Conservation (phyloP, 768 basidiomycete species). For the Lenzites betulinus region DNA sequence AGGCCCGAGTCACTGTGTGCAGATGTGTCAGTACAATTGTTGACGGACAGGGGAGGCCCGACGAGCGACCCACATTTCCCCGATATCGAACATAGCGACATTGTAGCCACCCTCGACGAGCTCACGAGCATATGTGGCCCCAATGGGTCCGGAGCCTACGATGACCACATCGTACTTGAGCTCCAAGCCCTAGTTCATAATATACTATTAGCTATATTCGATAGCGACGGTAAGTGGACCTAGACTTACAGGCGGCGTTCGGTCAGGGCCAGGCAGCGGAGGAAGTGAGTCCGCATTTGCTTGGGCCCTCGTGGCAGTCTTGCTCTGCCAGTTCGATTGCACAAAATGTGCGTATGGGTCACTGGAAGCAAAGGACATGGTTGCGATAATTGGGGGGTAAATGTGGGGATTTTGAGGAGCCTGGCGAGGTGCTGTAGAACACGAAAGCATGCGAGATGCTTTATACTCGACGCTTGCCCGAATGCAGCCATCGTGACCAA, state of each 20-base stretch:
- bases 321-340: not conserved
- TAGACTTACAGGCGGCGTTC: not conserved
- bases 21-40: not conserved
- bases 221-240: not conserved
- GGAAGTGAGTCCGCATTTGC: not conserved
- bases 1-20: not conserved
- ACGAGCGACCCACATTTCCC: slow-evolving; percentile 5
- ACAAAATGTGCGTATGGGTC: not conserved
- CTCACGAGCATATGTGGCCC: slow-evolving; percentile 29
- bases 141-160: slow-evolving; percentile 36
- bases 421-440: not conserved
- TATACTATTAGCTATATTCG: not conserved
- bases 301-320: not conserved
- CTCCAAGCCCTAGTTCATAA: not conserved
- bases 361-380: not conserved
- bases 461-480: not conserved
- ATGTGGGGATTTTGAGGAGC: not conserved
- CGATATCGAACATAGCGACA: slow-evolving; percentile 19
- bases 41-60: not conserved
- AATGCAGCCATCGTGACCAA: not conserved
- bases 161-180: slow-evolving; percentile 30
- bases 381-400: not conserved
- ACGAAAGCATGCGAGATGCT: not conserved
- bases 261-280: not conserved
- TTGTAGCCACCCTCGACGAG: slow-evolving; percentile 26